Conservation (phyloP, 768 basidiomycete species). For the Fibroporia radiculosa region DNA sequence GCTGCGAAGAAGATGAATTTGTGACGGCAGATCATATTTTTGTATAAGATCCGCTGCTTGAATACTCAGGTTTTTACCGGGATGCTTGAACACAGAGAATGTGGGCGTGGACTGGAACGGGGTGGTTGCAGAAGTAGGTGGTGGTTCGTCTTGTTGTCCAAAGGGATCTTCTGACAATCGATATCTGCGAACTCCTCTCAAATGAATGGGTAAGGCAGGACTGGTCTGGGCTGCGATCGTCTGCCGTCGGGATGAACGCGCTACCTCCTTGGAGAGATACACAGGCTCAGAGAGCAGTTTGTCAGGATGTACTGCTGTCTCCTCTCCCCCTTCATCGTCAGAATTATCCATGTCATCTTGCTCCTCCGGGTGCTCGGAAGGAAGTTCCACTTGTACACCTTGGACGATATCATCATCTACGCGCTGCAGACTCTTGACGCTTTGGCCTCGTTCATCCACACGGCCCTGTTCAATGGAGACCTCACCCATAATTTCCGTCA, state of each 20-base stretch:
- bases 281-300: background rate
- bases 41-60: slow-evolving; percentile 49
- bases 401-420: slow-evolving; percentile 32
- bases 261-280: background rate
- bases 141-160: slow-evolving; percentile 49
- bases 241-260: slow-evolving; percentile 24
- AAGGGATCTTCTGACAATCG: slow-evolving; percentile 68
- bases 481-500: slow-evolving; percentile 69
- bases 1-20: slow-evolving; percentile 66
- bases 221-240: slow-evolving; percentile 67
- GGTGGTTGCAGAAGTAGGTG: slow-evolving; percentile 27
- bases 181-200: slow-evolving; percentile 43
- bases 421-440: slow-evolving; percentile 41
- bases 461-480: slow-evolving; percentile 89
- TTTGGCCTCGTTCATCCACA: slow-evolving; percentile 49
- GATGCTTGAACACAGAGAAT: slow-evolving; percentile 40
- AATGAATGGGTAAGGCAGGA: slow-evolving; percentile 61
- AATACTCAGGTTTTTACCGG: slow-evolving; percentile 35
- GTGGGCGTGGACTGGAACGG: slow-evolving; percentile 72
- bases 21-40: slow-evolving; percentile 59
- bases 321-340: slow-evolving; percentile 27
- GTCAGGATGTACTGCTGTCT: slow-evolving; percentile 5
- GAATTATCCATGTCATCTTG: slow-evolving; percentile 39
- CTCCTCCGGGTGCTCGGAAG: slow-evolving; percentile 19
- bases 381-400: slow-evolving; percentile 17